phyloP scores from a whole-genome alignment of 257 asterid species.

The Avicennia marina region DNA sequence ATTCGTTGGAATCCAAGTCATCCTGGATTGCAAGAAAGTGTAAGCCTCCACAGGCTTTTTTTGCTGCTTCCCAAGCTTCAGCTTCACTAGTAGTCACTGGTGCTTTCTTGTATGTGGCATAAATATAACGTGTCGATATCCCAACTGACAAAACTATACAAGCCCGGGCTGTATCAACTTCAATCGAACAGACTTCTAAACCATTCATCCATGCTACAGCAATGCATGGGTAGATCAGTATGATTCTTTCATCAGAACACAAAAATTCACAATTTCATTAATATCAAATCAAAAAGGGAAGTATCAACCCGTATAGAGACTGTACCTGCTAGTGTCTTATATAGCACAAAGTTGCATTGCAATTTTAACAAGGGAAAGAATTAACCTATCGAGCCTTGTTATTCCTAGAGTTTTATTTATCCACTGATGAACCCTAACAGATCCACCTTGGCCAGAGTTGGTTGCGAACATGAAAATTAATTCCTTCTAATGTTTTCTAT shows the following conservation, averaged over 20 bases:
- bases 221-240: neutral
- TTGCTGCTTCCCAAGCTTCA: conserved; percentile 96
- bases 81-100: conserved; percentile 68
- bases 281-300: too few relatives aligned
- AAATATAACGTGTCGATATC: conserved; percentile 69
- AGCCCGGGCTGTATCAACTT: conserved; percentile 60
- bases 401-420: too few relatives aligned
- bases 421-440: too few relatives aligned
- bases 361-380: too few relatives aligned
- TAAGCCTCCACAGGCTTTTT: conserved; percentile 76
- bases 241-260: neutral
- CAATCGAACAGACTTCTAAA: conserved; percentile 76
- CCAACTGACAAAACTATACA: conserved; percentile 66
- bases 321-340: too few relatives aligned
- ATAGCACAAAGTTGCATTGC: too few relatives aligned
- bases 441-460: too few relatives aligned
- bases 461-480: too few relatives aligned
- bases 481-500: too few relatives aligned
- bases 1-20: conserved; percentile 72
- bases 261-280: too few relatives aligned
- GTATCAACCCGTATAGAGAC: too few relatives aligned
- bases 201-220: conserved; percentile 95
- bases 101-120: conserved; percentile 79
- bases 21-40: conserved; percentile 92
- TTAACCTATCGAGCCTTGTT: too few relatives aligned